phyloP scores from a whole-genome alignment of 352 stramenopile genomes.

The Globisporangium middletonii region DNA sequence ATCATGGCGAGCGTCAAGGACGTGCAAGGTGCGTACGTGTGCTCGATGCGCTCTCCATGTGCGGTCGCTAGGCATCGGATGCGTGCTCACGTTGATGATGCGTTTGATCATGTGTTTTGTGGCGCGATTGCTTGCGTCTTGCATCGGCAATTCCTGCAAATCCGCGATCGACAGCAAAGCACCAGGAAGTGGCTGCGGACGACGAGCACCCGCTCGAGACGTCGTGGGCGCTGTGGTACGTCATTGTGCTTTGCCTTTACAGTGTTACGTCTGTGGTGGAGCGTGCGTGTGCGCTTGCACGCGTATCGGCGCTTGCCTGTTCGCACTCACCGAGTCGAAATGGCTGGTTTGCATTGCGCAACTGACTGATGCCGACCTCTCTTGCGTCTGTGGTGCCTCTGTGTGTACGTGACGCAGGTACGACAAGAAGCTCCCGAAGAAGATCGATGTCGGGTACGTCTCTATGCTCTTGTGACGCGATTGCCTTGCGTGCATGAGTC shows the following conservation, averaged over 20 bases:
- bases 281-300: background rate
- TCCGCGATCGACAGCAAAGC: conserved; percentile 7
- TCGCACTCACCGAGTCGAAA: background rate
- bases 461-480: background rate
- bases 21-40: conserved; percentile 9
- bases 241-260: background rate
- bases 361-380: background rate
- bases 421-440: conserved; percentile 92
- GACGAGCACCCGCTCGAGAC: conserved; percentile 86
- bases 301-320: background rate
- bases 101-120: background rate
- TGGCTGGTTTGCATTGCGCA: background rate
- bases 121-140: background rate
- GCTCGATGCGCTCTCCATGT: background rate
- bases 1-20: conserved; percentile 13
- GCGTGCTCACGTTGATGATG: background rate
- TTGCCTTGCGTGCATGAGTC: background rate
- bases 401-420: conserved; percentile 57
- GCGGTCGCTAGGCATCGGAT: background rate
- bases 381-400: background rate
- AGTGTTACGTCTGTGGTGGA: background rate
- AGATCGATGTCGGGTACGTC: conserved; percentile 80
- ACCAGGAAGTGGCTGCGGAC: conserved; percentile 19
- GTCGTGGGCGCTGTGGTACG: conserved; percentile 84
- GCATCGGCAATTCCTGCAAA: too few species aligned